Evolutionary conservation across 306 rosid species (phyloP).

Genomic region (Potentilla sterilis): DNA sequence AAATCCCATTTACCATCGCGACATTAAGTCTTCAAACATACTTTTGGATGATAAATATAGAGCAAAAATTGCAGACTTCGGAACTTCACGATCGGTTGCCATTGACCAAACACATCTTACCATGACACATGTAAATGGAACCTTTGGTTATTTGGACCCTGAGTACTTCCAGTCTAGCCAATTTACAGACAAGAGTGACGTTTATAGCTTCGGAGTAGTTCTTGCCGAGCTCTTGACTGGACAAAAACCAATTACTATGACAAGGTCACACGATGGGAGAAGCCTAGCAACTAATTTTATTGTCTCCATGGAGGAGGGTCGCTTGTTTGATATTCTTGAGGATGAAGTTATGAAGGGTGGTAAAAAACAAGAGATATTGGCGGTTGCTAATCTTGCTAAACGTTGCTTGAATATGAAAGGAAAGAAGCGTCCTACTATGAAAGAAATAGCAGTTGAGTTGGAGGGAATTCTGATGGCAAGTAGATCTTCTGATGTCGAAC

Average conservation of each 20-base stretch:
- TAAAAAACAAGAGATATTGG: not conserved
- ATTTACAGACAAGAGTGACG: constrained; percentile 22
- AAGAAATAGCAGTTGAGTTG: not conserved
- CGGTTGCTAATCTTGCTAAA: not conserved
- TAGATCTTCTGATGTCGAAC: not conserved
- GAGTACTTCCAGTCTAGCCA: constrained; percentile 13
- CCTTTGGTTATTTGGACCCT: constrained; percentile 27
- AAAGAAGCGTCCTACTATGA: not conserved
- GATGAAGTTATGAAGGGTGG: not conserved
- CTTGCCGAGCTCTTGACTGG: constrained; percentile 24
- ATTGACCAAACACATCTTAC: constrained; percentile 21
- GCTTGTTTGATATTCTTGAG: not conserved
- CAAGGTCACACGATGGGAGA: not conserved
- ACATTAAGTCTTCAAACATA: constrained; percentile 21
- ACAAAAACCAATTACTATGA: constrained; percentile 7
- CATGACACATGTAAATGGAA: constrained; percentile 7
- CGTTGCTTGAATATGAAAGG: not conserved
- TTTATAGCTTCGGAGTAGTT: constrained; percentile 21
- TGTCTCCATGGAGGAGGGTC: not conserved
- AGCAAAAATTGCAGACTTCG: constrained; percentile 25
- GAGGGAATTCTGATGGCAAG: not conserved
- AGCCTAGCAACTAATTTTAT: not conserved
- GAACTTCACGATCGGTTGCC: not conserved
- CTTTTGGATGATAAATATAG: constrained; percentile 21
- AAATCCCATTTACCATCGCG: constrained; percentile 18